Evolutionary conservation across 2,329 filamentous ascomycete genomes (phyloP).

Genomic region (Nigrograna mackinnonii): DNA sequence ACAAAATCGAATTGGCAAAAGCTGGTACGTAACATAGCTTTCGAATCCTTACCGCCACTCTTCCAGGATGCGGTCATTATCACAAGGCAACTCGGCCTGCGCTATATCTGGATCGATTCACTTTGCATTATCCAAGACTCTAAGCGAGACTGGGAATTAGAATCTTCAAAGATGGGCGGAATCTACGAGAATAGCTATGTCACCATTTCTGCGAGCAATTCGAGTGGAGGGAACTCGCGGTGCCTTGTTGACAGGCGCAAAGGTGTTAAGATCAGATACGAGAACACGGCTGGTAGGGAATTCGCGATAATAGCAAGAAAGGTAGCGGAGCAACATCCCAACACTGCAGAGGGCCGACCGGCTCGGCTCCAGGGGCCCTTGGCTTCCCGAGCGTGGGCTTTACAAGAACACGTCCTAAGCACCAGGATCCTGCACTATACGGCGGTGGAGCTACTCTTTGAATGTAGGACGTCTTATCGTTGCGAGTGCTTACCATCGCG

Average conservation of each 20-base stretch:
- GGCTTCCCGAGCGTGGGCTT: constrained; percentile 31
- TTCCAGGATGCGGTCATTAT: constrained; percentile 34
- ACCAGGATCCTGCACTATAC: constrained; percentile 38
- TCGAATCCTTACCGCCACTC: constrained; percentile 26
- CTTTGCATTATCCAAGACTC: constrained; percentile 40
- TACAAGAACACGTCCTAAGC: constrained; percentile 38
- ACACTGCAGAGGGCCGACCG: constrained; percentile 18
- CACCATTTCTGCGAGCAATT: constrained; percentile 33
- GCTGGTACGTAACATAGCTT: constrained; percentile 26
- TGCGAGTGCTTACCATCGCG: constrained; percentile 35
- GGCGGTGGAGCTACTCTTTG: constrained; percentile 35
- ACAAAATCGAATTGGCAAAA: constrained; percentile 33
- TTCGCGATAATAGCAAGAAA: constrained; percentile 27
- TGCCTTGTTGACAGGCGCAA: constrained; percentile 30
- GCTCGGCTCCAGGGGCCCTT: constrained; percentile 29
- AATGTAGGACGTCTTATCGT: constrained; percentile 34
- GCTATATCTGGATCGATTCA: constrained; percentile 39
- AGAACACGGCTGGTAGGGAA: constrained; percentile 27
- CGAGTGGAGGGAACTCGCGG: constrained; percentile 19
- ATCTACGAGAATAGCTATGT: constrained; percentile 38
- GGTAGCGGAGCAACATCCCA: constrained; percentile 31
- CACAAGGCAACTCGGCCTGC: constrained; percentile 32
- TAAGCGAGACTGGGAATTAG: constrained; percentile 35
- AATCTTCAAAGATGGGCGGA: constrained; percentile 36
- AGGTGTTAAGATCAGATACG: constrained; percentile 25